phyloP scores from a whole-genome alignment of 345 rosid genomes.

The Melaleuca quinquenervia region DNA sequence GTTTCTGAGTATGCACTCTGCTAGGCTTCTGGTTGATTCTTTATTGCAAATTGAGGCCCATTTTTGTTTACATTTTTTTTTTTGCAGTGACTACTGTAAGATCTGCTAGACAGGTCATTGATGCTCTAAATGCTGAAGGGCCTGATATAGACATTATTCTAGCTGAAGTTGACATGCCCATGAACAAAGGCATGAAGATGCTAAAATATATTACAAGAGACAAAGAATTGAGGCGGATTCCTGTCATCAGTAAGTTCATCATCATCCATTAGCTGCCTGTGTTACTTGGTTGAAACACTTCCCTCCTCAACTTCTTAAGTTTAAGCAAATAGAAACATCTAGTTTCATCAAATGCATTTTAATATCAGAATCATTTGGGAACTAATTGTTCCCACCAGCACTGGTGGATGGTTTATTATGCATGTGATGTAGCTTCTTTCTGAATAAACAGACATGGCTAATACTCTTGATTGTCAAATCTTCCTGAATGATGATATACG shows the following conservation, averaged over 20 bases:
- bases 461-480: neutral
- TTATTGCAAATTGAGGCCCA: neutral
- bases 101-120: conserved; percentile 93
- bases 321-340: neutral
- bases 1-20: neutral
- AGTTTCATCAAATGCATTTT: neutral
- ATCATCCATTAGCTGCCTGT: neutral
- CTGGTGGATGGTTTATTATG: neutral
- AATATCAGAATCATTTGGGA: neutral
- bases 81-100: conserved; percentile 74
- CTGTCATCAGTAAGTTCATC: conserved; percentile 81
- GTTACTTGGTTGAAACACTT: neutral
- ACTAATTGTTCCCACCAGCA: neutral
- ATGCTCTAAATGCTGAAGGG: conserved; percentile 93
- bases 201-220: conserved; percentile 79
- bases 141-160: conserved; percentile 90
- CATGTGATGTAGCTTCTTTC: neutral
- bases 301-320: neutral
- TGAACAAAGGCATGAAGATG: conserved; percentile 94
- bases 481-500: neutral
- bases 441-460: neutral
- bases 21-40: neutral
- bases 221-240: conserved; percentile 77
- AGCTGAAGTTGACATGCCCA: conserved; percentile 94
- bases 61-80: conserved; percentile 3